Conservation (phyloP, 345 rosid species). For the Orychophragmus violaceus region DNA sequence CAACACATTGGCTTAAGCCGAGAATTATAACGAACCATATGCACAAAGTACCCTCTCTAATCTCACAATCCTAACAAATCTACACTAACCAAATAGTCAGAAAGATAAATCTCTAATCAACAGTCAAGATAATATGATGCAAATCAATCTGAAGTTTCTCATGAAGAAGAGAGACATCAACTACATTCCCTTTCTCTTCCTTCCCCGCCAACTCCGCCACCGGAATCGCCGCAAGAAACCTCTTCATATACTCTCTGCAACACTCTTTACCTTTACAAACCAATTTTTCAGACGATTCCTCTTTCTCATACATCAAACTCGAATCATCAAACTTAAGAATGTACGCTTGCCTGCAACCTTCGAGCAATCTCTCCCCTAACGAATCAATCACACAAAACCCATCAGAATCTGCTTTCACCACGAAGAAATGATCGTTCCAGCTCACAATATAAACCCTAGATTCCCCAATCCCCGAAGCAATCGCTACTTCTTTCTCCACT, state of each 20-base stretch:
- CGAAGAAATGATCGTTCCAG: slow-evolving; percentile 75
- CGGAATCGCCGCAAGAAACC: slow-evolving; percentile 59
- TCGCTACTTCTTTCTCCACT: slow-evolving; percentile 23
- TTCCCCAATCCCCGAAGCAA: not conserved
- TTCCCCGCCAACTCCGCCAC: slow-evolving; percentile 45
- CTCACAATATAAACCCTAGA: slow-evolving; percentile 43
- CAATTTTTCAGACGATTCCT: slow-evolving; percentile 19
- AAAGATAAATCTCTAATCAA: not conserved
- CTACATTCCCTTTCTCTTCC: slow-evolving; percentile 38
- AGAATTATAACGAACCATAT: not conserved
- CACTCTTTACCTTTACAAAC: slow-evolving; percentile 52
- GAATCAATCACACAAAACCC: slow-evolving; percentile 52
- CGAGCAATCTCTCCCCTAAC: slow-evolving; percentile 51
- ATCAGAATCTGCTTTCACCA: slow-evolving; percentile 38
- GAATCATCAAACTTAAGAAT: slow-evolving; percentile 52
- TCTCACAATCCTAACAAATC: not conserved
- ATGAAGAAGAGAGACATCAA: slow-evolving; percentile 32
- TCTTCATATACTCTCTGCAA: slow-evolving; percentile 56
- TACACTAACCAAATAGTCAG: slow-evolving; percentile 10
- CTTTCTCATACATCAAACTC: slow-evolving; percentile 31
- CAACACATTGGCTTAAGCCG: not conserved
- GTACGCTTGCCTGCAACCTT: slow-evolving; percentile 57
- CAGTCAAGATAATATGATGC: slow-evolving; percentile 26
- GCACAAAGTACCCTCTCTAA: slow-evolving; percentile 1
- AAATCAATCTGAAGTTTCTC: slow-evolving; percentile 64